Percentiles rank a stretch among this genome's conserved stretches.
phyloP scores from a whole-genome alignment of 495 filamentous ascomycete genomes.

The Daldinia caldariorum region DNA sequence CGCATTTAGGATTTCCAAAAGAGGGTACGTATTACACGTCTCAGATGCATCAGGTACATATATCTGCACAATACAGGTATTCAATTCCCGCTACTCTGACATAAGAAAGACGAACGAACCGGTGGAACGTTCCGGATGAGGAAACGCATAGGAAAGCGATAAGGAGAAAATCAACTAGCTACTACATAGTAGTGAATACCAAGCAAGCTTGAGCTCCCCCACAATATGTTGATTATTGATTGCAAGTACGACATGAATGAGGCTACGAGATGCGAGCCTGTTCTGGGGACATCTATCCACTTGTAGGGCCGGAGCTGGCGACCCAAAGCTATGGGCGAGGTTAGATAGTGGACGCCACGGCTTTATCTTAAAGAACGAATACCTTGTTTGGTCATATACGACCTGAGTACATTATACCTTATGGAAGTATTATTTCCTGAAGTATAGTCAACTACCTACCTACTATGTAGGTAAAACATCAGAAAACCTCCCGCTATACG shows the following conservation, averaged over 20 bases:
- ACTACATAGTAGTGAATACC: too few species aligned
- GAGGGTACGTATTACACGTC: background rate
- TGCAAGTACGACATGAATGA: background rate
- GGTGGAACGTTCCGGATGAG: slow-evolving; percentile 2
- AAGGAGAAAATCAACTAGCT: slow-evolving; percentile 19
- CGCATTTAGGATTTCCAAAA: background rate
- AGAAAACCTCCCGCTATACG: background rate
- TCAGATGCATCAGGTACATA: slow-evolving; percentile 8
- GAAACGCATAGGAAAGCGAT: background rate
- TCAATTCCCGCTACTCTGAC: slow-evolving; percentile 43
- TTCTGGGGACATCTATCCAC: slow-evolving; percentile 14
- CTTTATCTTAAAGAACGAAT: slow-evolving; percentile 2
- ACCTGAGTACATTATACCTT: background rate
- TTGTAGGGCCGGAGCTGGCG: slow-evolving; percentile 23
- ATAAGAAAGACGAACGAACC: slow-evolving; percentile 32
- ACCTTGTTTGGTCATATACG: background rate
- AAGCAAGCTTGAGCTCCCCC: background rate
- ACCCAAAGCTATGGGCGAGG: slow-evolving; percentile 8
- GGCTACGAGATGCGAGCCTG: slow-evolving; percentile 2
- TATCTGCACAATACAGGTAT: background rate
- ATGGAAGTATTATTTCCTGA: background rate
- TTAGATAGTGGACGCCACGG: slow-evolving; percentile 16
- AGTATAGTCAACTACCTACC: too few species aligned
- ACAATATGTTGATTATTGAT: background rate
- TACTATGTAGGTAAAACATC: too few species aligned